These are phyloP conservation scores for Microstegium vimineum DNA, from an alignment of 176 grass and related monocot genomes.

Conservation along the genomic window DNA sequence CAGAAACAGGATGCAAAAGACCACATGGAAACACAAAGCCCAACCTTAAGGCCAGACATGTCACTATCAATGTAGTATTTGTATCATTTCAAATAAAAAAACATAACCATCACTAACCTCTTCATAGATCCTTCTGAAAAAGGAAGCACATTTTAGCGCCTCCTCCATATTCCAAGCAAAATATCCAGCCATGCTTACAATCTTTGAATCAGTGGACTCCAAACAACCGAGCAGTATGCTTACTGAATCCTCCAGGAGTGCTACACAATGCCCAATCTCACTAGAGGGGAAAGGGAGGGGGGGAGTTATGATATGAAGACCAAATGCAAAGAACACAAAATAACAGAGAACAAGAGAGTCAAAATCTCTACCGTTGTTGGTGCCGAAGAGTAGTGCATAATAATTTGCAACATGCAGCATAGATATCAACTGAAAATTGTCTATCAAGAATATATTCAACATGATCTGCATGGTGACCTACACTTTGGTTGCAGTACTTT, in stretches of 20 bases:
- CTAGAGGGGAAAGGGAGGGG: constrained; percentile 27
- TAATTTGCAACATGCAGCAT: constrained; percentile 93
- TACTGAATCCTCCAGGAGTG: constrained; percentile 73
- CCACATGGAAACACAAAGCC: background rate
- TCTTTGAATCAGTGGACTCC: constrained; percentile 64
- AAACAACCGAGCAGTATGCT: constrained; percentile 78
- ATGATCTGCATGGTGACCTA: constrained; percentile 8
- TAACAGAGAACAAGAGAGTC: background rate
- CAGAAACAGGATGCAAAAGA: background rate
- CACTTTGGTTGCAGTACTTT: constrained; percentile 12
- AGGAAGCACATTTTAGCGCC: constrained; percentile 74
- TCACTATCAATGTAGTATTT: constrained; percentile 13
- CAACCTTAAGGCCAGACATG: background rate
- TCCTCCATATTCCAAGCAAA: constrained; percentile 74
- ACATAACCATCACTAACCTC: constrained; percentile 60
- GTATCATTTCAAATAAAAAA: constrained; percentile 6
- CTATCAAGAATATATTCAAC: constrained; percentile 57
- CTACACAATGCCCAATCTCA: constrained; percentile 62
- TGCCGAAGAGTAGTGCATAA: constrained; percentile 74
- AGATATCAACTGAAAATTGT: constrained; percentile 73
- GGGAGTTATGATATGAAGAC: background rate
- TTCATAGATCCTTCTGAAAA: constrained; percentile 95
- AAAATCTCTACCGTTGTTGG: constrained; percentile 54
- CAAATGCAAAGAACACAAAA: constrained; percentile 21
- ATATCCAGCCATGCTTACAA: constrained; percentile 46